These are phyloP conservation scores for Starmerella stellata DNA, from an alignment of 805 yeast species.

Conservation along the genomic window DNA sequence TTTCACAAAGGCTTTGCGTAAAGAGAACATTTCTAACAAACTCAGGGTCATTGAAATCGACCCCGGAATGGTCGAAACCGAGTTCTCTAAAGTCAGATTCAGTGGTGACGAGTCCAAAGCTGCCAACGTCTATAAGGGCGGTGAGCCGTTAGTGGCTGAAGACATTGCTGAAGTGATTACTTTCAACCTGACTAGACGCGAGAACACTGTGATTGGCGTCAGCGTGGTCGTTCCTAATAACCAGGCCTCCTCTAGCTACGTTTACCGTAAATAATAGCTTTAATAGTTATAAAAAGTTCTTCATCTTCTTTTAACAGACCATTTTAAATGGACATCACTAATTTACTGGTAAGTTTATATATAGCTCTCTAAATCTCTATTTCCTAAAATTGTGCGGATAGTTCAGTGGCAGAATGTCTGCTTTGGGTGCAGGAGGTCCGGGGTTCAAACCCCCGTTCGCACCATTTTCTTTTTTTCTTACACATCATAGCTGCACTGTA, in stretches of 20 bases:
- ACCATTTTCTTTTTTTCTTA: conserved; percentile 2
- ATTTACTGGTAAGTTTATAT: no score
- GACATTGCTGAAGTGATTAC: conserved; percentile 63
- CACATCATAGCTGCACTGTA: no score
- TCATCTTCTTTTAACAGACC: neutral
- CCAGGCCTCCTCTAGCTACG: conserved; percentile 63
- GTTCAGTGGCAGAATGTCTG: conserved; percentile 13
- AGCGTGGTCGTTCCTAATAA: conserved; percentile 65
- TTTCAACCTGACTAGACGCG: conserved; percentile 47
- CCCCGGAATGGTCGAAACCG: conserved; percentile 69
- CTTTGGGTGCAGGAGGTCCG: conserved; percentile 13
- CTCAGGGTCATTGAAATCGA: conserved; percentile 57
- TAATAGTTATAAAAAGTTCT: neutral
- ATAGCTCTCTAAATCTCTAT: no score
- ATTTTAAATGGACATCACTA: no score
- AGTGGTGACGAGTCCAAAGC: conserved; percentile 46
- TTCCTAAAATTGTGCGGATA: conserved; percentile 12
- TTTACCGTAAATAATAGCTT: conserved; percentile 27
- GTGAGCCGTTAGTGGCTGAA: conserved; percentile 51
- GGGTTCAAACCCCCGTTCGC: conserved; percentile 15
- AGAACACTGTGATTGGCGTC: conserved; percentile 62
- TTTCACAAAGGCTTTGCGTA: conserved; percentile 44
- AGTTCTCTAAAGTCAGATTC: conserved; percentile 47
- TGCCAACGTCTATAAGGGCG: conserved; percentile 44
- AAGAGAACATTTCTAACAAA: conserved; percentile 53